Percentiles rank a stretch among this genome's conserved stretches.
phyloP scores from a whole-genome alignment of 148 eudicot genomes.

The Amaranthus hypochondriacus region DNA sequence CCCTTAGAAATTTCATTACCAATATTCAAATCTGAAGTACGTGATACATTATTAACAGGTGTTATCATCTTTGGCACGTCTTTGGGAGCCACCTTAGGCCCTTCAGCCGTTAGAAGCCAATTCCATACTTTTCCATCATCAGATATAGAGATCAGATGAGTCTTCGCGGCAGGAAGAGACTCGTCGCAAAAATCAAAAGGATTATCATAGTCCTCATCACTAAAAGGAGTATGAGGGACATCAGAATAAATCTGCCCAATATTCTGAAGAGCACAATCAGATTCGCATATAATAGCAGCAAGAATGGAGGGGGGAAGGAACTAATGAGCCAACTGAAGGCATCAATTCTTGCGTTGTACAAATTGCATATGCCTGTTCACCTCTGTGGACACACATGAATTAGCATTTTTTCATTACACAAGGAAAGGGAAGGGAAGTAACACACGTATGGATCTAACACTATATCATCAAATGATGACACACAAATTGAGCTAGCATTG shows the following conservation, averaged over 20 bases:
- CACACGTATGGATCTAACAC: not conserved
- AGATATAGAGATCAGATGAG: conserved; percentile 73
- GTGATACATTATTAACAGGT: conserved; percentile 31
- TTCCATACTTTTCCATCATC: conserved; percentile 99
- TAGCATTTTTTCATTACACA: conserved; percentile 6
- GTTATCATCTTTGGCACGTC: conserved; percentile 28
- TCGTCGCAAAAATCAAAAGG: conserved; percentile 77
- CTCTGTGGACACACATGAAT: conserved; percentile 55
- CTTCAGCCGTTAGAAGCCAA: conserved; percentile 91
- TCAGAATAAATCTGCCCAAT: conserved; percentile 60
- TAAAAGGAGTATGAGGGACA: conserved; percentile 44
- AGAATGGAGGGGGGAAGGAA: conserved; percentile 90
- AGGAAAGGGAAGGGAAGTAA: not conserved
- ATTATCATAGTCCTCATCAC: conserved; percentile 55
- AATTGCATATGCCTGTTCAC: conserved; percentile 82
- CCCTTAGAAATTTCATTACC: conserved; percentile 32
- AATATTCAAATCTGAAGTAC: conserved; percentile 28
- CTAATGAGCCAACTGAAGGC: conserved; percentile 81
- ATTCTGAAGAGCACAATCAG: conserved; percentile 71
- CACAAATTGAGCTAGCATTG: not conserved
- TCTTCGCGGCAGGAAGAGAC: conserved; percentile 59
- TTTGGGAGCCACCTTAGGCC: conserved; percentile 44
- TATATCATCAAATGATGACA: not conserved
- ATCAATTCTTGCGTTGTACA: conserved; percentile 84
- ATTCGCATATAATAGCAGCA: conserved; percentile 70